These are phyloP conservation scores for Solanum arcanum DNA, from an alignment of 257 asterid genomes.

Conservation along the genomic window DNA sequence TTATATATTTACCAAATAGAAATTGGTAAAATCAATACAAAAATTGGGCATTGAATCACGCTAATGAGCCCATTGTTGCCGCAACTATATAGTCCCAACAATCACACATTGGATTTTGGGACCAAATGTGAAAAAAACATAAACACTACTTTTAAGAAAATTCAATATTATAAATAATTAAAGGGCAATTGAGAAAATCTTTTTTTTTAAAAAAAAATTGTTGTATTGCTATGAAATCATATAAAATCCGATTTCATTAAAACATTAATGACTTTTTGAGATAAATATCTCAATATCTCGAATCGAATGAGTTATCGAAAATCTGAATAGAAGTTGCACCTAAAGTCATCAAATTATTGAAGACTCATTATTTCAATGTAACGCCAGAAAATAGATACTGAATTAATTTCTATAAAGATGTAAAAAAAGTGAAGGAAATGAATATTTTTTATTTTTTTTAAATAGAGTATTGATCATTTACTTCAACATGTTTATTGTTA, in stretches of 20 bases:
- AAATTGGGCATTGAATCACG: slow-evolving; percentile 6
- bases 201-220: not conserved
- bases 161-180: not conserved
- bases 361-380: not conserved
- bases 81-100: not conserved
- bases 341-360: not conserved
- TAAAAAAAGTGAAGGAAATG: not conserved
- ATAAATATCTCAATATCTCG: not conserved
- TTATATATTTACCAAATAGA: not conserved
- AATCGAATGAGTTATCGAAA: not conserved
- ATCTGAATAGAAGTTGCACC: not conserved
- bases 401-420: not conserved
- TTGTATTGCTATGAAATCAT: not conserved
- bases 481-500: not conserved
- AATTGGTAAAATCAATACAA: not conserved
- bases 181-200: not conserved
- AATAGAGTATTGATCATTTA: not conserved
- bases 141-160: not conserved
- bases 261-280: too few relatives aligned
- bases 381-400: rapidly evolving
- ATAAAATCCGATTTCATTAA: too few relatives aligned
- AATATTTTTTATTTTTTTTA: not conserved
- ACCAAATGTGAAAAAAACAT: not conserved
- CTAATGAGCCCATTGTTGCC: not conserved
- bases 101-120: not conserved